Conservation (phyloP, 495 filamentous ascomycete genomes). For the Penicillium antarcticum region DNA sequence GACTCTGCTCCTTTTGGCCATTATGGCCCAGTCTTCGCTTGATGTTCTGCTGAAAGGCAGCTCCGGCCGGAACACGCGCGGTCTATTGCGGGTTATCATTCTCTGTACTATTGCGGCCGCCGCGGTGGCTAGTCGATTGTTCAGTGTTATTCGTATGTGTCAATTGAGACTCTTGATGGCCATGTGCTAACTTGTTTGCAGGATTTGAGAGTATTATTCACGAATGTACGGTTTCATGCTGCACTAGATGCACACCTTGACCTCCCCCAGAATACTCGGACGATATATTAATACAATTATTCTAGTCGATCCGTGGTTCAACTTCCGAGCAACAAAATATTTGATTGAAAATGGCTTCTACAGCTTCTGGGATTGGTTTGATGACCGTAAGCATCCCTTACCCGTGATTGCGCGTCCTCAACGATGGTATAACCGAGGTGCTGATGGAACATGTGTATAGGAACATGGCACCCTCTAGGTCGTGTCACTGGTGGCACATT, state of each 20-base stretch:
- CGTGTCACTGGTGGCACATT: constrained; percentile 98
- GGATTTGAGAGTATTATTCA: constrained; percentile 99
- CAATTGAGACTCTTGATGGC: neutral
- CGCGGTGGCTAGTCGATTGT: constrained; percentile 89
- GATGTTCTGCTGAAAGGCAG: constrained; percentile 63
- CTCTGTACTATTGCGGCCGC: constrained; percentile 88
- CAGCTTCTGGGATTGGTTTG: constrained; percentile 99
- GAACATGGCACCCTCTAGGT: constrained; percentile 98
- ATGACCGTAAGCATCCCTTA: constrained; percentile 69
- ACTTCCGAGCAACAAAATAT: constrained; percentile 98
- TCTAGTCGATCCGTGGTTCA: constrained; percentile 99
- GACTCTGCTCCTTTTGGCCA: constrained; percentile 41
- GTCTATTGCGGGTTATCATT: constrained; percentile 86
- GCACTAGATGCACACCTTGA: constrained; percentile 7
- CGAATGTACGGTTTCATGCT: constrained; percentile 72
- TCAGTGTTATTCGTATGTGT: constrained; percentile 91
- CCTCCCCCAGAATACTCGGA: constrained; percentile 2
- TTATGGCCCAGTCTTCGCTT: constrained; percentile 51
- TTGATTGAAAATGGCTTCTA: constrained; percentile 95
- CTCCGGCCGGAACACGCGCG: constrained; percentile 72
- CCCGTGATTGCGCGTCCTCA: constrained; percentile 5
- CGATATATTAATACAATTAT: constrained; percentile 19
- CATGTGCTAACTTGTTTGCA: constrained; percentile 29
- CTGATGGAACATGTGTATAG: constrained; percentile 37
- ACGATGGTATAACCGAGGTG: constrained; percentile 4